phyloP scores from a whole-genome alignment of 2,329 filamentous ascomycete genomes.

The Phaeosphaeria sp. region DNA sequence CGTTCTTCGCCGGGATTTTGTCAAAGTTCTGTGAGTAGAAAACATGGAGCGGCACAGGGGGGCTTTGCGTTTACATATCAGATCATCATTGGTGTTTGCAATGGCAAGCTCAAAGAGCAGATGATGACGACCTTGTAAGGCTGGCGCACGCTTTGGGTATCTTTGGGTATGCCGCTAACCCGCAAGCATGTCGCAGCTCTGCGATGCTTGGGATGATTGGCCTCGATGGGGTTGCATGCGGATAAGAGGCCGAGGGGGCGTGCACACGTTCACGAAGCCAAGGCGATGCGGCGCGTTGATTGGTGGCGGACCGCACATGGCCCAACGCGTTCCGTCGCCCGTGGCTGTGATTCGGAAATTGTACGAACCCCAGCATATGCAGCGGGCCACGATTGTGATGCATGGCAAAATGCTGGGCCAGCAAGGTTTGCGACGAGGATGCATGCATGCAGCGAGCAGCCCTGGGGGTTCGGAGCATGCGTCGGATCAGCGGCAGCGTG shows the following conservation, averaged over 20 bases:
- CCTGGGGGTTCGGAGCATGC: neutral
- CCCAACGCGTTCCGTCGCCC: slow-evolving; percentile 6
- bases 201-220: neutral
- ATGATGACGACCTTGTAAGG: too few species aligned
- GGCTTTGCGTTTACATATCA: too few species aligned
- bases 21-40: too few species aligned
- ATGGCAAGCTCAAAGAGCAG: too few species aligned
- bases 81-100: too few species aligned
- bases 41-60: too few species aligned
- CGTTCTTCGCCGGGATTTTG: too few species aligned
- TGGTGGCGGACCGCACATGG: slow-evolving; percentile 16
- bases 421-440: slow-evolving; percentile 3
- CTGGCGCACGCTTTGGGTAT: neutral
- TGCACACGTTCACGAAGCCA: slow-evolving; percentile 4
- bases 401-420: neutral
- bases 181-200: neutral
- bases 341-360: slow-evolving; percentile 33
- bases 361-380: slow-evolving; percentile 9
- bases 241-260: slow-evolving; percentile 2
- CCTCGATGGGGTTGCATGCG: neutral
- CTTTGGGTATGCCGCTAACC: neutral
- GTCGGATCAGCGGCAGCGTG: slow-evolving; percentile 1
- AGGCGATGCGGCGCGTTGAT: slow-evolving; percentile 11
- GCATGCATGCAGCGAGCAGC: neutral
- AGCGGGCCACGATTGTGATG: slow-evolving; percentile 1